These are phyloP conservation scores for Aspergillus alliaceus DNA, from an alignment of 2,329 filamentous ascomycete genomes.

Conservation along the genomic window DNA sequence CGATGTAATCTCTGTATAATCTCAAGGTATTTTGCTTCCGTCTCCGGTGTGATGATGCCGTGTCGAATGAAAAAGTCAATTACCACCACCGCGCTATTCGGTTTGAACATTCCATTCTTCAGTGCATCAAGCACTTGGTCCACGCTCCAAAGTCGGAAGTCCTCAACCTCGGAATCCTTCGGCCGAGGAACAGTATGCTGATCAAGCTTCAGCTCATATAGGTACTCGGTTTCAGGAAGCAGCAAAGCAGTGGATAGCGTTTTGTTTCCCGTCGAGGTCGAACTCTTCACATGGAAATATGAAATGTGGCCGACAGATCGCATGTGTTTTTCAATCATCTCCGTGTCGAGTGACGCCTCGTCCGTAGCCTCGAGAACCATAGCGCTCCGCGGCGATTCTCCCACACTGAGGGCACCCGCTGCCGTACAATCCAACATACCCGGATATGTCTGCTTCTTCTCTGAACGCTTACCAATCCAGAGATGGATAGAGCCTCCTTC, in stretches of 20 bases:
- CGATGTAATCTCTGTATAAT: slow-evolving; percentile 33
- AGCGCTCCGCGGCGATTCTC: slow-evolving; percentile 22
- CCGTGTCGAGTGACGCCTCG: slow-evolving; percentile 16
- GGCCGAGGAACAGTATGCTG: slow-evolving; percentile 22
- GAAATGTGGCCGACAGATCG: background rate
- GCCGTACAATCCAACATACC: slow-evolving; percentile 30
- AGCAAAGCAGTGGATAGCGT: slow-evolving; percentile 23
- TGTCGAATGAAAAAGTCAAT: slow-evolving; percentile 35
- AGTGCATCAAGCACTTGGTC: slow-evolving; percentile 28
- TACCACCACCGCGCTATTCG: slow-evolving; percentile 31
- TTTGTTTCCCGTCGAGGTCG: slow-evolving; percentile 3
- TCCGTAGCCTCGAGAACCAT: slow-evolving; percentile 26
- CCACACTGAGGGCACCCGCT: slow-evolving; percentile 19
- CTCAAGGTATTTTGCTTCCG: slow-evolving; percentile 29
- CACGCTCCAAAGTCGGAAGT: slow-evolving; percentile 27
- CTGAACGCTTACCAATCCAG: slow-evolving; percentile 29
- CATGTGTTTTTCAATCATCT: background rate
- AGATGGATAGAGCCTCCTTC: slow-evolving; percentile 13
- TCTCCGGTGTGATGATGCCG: slow-evolving; percentile 30
- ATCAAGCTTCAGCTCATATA: slow-evolving; percentile 34
- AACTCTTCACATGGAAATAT: slow-evolving; percentile 10
- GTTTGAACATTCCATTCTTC: slow-evolving; percentile 27
- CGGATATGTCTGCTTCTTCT: slow-evolving; percentile 29
- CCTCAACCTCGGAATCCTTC: slow-evolving; percentile 30
- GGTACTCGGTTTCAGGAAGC: slow-evolving; percentile 35